These are phyloP conservation scores for Arctium minus DNA, from an alignment of 129 eudicot species.

Conservation along the genomic window DNA sequence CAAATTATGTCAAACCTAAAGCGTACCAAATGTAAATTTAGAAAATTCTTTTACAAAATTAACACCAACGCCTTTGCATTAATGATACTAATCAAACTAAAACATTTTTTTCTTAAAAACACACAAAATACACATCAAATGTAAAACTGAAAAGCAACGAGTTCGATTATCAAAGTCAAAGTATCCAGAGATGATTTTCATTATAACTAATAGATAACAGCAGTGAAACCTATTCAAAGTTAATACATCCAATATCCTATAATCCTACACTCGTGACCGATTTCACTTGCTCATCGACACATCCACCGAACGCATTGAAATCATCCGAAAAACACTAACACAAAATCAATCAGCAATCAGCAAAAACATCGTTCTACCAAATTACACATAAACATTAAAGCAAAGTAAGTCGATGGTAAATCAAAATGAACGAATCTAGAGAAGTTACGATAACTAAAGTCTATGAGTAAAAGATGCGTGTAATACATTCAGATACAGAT, in stretches of 20 bases:
- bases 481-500: not conserved
- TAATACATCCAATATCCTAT: not conserved
- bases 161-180: conserved; percentile 6
- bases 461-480: not conserved
- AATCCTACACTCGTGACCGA: not conserved
- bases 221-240: not conserved
- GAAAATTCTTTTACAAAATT: not conserved
- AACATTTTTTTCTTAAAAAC: not conserved
- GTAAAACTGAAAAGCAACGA: conserved; percentile 8
- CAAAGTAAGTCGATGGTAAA: not conserved
- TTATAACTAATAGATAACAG: not conserved
- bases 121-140: conserved; percentile 10
- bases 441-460: not conserved
- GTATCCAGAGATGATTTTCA: not conserved
- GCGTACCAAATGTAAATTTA: not conserved
- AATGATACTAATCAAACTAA: not conserved
- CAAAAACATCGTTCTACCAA: not conserved
- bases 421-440: conserved; percentile 17
- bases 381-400: not conserved
- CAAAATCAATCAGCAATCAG: conserved; percentile 9
- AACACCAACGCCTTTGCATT: conserved; percentile 17
- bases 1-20: conserved; percentile 17
- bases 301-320: not conserved
- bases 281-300: conserved; percentile 11
- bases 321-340: not conserved